Conservation (phyloP, 345 rosid genomes). For the Zanthoxylum bungeanum region DNA sequence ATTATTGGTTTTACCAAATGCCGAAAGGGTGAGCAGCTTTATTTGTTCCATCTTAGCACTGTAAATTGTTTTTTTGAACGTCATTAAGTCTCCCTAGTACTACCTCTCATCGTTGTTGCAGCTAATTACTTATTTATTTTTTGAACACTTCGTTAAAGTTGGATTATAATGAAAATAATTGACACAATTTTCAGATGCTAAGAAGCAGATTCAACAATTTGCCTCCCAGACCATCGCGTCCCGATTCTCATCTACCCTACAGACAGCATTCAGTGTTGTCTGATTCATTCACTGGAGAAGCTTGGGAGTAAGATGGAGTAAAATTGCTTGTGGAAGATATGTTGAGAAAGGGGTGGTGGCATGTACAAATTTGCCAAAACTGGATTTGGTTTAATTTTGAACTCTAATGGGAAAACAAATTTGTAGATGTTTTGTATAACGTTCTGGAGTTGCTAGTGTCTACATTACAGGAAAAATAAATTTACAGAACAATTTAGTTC, state of each 20-base stretch:
- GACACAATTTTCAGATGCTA: conserved; percentile 55
- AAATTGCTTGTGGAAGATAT: neutral
- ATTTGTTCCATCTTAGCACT: conserved; percentile 2
- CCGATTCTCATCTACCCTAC: conserved; percentile 77
- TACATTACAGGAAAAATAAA: conserved; percentile 6
- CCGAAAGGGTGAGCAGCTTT: conserved; percentile 49
- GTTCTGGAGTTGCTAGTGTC: neutral
- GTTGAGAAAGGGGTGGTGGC: conserved; percentile 10
- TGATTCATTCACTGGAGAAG: conserved; percentile 25
- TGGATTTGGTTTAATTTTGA: conserved; percentile 18
- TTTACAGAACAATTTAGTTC: neutral
- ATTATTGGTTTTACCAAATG: conserved; percentile 79
- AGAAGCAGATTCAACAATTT: conserved; percentile 77
- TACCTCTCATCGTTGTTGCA: neutral
- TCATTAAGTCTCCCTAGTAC: too few relatives aligned
- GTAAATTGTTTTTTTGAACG: too few relatives aligned
- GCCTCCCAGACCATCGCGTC: conserved; percentile 81
- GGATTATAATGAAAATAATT: neutral
- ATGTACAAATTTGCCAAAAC: conserved; percentile 24
- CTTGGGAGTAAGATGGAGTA: neutral
- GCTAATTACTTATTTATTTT: too few relatives aligned
- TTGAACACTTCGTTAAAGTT: neutral
- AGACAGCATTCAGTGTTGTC: conserved; percentile 81
- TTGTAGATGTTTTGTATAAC: neutral
- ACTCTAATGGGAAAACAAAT: conserved; percentile 12